Base-by-base conservation (phyloP, 345 rosid genomes). In the Moricandia arvensis region DNA sequence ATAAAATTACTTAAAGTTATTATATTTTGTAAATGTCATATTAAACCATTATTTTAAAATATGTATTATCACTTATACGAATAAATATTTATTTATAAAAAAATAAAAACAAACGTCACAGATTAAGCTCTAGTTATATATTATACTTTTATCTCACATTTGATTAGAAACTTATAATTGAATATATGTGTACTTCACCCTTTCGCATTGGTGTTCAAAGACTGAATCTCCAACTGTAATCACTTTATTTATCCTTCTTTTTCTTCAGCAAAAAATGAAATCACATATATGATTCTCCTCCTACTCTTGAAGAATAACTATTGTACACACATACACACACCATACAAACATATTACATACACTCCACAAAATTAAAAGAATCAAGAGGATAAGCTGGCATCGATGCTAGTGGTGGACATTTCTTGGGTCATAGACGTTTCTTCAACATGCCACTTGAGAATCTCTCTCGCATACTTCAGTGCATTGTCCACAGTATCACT, bases 391-490 rank as follows among this genome's bases (percentile, higher is more conserved):
- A 86, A 58, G 74, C 90, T 86, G 24, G 81, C 90, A 17, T 89
- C 96, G 0, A 60, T 70, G 77, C 90, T 88, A 0, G 83, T 63
- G 0, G 80, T 76, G 0, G 89, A 87, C 12, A 68, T 35, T 71
- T 91, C 93, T 4, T 80, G 63, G 7, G 33, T 24, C 66, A 59
- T 47, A 57, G 29, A 47, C 7, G 26, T 53, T 51, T 85, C 87
- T 54, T 86, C 90, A 58, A 81, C 75, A 0, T 83, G 69, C 93
- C 95, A 88, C 59, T 82, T 81, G 71, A 88, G 71, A 68, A 95
- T 84, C 80, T 86, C 90, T 75, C 87, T 86, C 0, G 88, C 87
- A 62, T 88, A 95, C 63, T 75, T 80, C 13, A 95, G 75, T 66
- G 87, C 85, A 59, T 73, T 83, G 58, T 84, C 87, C 8, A 92